Base-by-base conservation (phyloP, 768 basidiomycete species). In the Boletus subparvulus region DNA sequence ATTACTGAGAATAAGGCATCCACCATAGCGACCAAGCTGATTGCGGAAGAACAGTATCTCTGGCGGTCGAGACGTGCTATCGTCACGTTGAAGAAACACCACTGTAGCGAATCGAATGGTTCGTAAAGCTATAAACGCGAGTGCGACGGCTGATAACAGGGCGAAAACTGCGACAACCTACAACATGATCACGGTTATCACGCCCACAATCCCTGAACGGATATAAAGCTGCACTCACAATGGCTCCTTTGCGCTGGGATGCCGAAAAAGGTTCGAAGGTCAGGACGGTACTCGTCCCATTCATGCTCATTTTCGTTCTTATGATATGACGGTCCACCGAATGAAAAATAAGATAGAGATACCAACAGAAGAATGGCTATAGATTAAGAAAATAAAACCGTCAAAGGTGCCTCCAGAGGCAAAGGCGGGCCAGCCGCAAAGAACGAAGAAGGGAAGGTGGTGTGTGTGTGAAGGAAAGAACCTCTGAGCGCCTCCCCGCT, bases 41-140 rank as follows among this genome's bases (percentile, higher is more conserved):
- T 87, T 87, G 54, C 80, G 78, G 69, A 90, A 88, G 69, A 90
- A 88, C 56, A 83, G 73, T 41, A 78, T 81, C 68, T 84, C 83
- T 33, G 69, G 66, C 5, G 62, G 54, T 46, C 73, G 71, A 32
- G 58, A 52, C 17, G 77, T 65, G 56, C 68, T 65, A 30, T 63
- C 47, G 17, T 67, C 59, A 36, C 53, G 64, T 33, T 60, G 65
- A 55, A 75, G 61, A 56, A 70, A 61, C 35, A 74, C 69, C 50
- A 68, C 68, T 26, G 78, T 35, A 41, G 75, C 79, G 42, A 85
- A 69, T 73, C 78, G 85, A 46, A 76, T 58, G 37, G 79, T 73
- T 55, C 83, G 79, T 32, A 77, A 52, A 52, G 73, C 74, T 48
- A 87, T 78, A 14, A 79, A 80, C 19, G 76, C 62, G 40, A 88